Evolutionary conservation across 192 early-diverging fungal genomes (phyloP).

Genomic region (Entomortierella parvispora): DNA sequence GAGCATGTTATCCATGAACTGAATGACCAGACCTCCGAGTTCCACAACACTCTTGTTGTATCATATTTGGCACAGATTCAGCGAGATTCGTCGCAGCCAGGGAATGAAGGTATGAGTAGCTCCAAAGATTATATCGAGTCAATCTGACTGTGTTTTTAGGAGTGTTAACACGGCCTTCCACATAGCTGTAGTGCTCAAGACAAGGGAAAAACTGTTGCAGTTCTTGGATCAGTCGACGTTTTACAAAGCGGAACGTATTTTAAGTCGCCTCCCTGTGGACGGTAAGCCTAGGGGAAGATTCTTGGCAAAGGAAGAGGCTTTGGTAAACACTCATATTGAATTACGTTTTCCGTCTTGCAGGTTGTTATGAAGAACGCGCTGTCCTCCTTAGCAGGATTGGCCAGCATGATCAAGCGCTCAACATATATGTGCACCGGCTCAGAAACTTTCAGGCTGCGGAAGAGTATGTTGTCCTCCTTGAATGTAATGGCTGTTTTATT

Average conservation of each 20-base stretch:
- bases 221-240: constrained; percentile 76
- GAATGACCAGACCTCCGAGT: constrained; percentile 70
- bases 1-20: constrained; percentile 82
- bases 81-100: constrained; percentile 29
- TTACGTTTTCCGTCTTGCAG: constrained; percentile 30
- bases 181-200: constrained; percentile 22
- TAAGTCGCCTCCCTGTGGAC: constrained; percentile 79
- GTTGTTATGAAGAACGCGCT: constrained; percentile 84
- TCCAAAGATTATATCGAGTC: too few relatives aligned
- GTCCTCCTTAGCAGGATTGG: constrained; percentile 84
- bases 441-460: constrained; percentile 74
- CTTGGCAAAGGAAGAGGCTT: too few relatives aligned
- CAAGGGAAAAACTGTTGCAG: constrained; percentile 58
- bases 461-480: constrained; percentile 53
- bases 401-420: constrained; percentile 87
- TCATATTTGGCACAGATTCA: constrained; percentile 80
- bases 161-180: too few relatives aligned
- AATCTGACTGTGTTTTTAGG: too few relatives aligned
- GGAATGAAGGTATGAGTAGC: constrained; percentile 13
- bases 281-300: constrained; percentile 41
- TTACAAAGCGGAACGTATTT: constrained; percentile 81
- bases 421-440: constrained; percentile 85
- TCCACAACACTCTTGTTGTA: constrained; percentile 85
- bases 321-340: neutral
- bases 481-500: neutral